phyloP scores from a whole-genome alignment of 2,329 filamentous ascomycete genomes.

The Botrytis sinoallii region DNA sequence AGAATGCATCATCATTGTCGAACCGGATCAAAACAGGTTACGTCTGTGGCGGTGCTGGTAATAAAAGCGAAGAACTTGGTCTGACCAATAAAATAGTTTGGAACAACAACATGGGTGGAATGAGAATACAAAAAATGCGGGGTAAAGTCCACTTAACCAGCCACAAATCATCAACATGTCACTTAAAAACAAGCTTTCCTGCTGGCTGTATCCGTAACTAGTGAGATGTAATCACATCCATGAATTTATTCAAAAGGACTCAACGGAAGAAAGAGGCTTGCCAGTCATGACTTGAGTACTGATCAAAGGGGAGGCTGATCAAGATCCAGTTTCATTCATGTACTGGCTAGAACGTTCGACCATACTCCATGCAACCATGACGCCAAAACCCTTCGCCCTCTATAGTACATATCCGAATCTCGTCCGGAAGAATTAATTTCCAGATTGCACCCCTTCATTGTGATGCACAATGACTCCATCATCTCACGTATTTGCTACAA shows the following conservation, averaged over 20 bases:
- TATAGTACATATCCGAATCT: background rate
- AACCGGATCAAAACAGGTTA: background rate
- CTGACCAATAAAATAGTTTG: background rate
- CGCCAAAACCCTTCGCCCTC: background rate
- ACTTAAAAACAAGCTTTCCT: conserved; percentile 14
- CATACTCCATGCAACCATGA: background rate
- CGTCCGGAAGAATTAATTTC: background rate
- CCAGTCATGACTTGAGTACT: background rate
- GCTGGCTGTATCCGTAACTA: background rate
- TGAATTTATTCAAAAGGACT: background rate
- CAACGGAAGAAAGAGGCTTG: background rate
- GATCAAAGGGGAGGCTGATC: background rate
- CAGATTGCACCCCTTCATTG: background rate
- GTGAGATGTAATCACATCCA: background rate
- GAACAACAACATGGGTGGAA: background rate
- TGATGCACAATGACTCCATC: conserved; percentile 17
- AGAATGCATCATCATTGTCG: background rate
- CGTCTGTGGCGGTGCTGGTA: conserved; percentile 1
- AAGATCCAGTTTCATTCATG: background rate
- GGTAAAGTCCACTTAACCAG: background rate
- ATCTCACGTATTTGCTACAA: conserved; percentile 39
- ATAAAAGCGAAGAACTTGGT: background rate
- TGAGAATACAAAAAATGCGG: background rate
- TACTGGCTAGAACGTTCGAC: background rate
- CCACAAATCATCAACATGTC: conserved; percentile 4